phyloP scores from a whole-genome alignment of 192 early-diverging fungal species.

The Dispira simplex region DNA sequence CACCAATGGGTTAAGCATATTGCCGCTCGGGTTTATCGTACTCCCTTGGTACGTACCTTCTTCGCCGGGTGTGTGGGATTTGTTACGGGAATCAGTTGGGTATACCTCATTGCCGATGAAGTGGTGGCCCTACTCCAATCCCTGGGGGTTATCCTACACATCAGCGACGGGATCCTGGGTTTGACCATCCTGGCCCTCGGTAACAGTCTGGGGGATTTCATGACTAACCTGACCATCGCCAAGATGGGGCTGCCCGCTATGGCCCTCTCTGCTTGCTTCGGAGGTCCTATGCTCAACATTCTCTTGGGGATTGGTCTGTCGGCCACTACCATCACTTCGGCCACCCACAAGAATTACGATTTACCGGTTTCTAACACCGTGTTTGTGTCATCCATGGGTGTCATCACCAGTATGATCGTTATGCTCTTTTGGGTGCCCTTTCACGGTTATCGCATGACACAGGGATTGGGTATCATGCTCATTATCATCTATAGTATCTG shows the following conservation, averaged over 20 bases:
- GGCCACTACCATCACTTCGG: conserved; percentile 32
- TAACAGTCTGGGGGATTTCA: conserved; percentile 75
- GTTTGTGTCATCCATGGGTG: conserved; percentile 47
- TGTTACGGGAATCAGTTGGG: conserved; percentile 63
- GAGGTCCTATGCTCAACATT: conserved; percentile 80
- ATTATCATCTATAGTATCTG: conserved; percentile 40
- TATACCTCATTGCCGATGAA: conserved; percentile 79
- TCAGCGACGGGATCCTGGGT: conserved; percentile 70
- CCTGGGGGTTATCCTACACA: conserved; percentile 55
- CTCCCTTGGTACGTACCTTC: background rate
- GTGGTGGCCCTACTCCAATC: conserved; percentile 74
- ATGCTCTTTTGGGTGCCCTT: conserved; percentile 42
- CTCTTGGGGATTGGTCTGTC: conserved; percentile 74
- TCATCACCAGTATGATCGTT: conserved; percentile 41
- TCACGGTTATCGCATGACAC: conserved; percentile 44
- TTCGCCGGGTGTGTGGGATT: conserved; percentile 53
- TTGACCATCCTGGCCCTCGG: conserved; percentile 78
- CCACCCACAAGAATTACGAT: conserved; percentile 28
- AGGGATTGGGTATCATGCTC: conserved; percentile 35
- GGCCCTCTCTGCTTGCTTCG: conserved; percentile 91
- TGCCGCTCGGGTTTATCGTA: background rate
- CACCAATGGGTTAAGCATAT: too few species aligned
- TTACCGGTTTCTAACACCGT: conserved; percentile 49
- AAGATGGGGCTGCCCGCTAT: conserved; percentile 83
- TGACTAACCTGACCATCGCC: conserved; percentile 86